A percentile compares a stretch with the other conserved stretches of the same genome.
Evolutionary conservation across 2,329 filamentous ascomycete genomes (phyloP).

Genomic region (Penicillium fuscoglaucum): DNA sequence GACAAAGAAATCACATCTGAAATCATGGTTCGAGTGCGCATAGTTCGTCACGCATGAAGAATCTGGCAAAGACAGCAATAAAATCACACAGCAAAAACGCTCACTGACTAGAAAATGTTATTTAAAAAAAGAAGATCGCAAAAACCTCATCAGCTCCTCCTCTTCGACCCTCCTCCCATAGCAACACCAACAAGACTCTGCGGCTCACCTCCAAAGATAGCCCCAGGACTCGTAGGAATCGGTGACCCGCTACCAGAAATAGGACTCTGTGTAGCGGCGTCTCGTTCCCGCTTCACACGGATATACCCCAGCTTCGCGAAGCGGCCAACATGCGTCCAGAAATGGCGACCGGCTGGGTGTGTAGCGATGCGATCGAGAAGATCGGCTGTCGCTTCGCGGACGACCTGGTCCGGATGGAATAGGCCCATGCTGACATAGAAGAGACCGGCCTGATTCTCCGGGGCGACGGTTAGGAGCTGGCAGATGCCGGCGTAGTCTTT

Average conservation of each 20-base stretch:
- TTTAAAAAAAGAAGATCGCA: not conserved
- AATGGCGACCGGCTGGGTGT: conserved; percentile 89
- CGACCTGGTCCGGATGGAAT: conserved; percentile 83
- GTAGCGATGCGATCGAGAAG: conserved; percentile 78
- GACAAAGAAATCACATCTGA: not conserved
- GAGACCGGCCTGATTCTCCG: conserved; percentile 80
- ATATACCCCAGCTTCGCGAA: conserved; percentile 87
- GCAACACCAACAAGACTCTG: conserved; percentile 42
- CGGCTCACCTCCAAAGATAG: conserved; percentile 31
- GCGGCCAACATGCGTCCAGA: conserved; percentile 81
- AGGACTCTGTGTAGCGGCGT: conserved; percentile 31
- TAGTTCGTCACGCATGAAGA: not conserved
- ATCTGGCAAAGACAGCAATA: not conserved
- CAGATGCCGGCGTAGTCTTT: conserved; percentile 83
- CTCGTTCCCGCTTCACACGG: conserved; percentile 68
- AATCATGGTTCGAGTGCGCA: not conserved
- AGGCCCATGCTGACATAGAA: conserved; percentile 90
- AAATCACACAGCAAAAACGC: conserved; percentile 3
- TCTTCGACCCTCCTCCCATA: conserved; percentile 30
- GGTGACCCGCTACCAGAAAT: conserved; percentile 23
- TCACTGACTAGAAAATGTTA: conserved; percentile 5
- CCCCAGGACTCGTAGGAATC: conserved; percentile 13
- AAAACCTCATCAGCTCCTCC: conserved; percentile 28
- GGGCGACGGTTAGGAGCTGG: conserved; percentile 76
- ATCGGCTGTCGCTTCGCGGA: conserved; percentile 73